Conservation (phyloP, 2,329 filamentous ascomycete species). For the Epichloe bromicola region DNA sequence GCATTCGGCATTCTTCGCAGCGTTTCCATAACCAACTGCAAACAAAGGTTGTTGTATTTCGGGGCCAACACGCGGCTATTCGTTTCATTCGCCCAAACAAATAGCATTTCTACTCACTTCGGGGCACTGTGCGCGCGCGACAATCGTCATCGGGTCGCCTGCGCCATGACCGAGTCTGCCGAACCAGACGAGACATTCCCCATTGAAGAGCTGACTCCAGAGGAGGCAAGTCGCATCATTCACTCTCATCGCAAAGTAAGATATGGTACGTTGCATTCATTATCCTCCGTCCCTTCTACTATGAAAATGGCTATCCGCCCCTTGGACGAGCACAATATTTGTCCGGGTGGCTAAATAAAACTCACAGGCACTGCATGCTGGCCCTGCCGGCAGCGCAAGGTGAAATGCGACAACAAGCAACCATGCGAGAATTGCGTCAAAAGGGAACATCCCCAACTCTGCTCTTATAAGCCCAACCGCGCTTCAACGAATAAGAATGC, state of each 20-base stretch:
- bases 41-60: neutral
- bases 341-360: neutral
- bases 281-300: neutral
- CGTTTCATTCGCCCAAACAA: neutral
- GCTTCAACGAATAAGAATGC: slow-evolving; percentile 25
- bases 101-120: too few relatives aligned
- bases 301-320: too few relatives aligned
- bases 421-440: slow-evolving; percentile 58
- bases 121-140: neutral
- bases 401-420: slow-evolving; percentile 57
- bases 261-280: slow-evolving; percentile 39
- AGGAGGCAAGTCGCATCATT: slow-evolving; percentile 55
- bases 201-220: slow-evolving; percentile 46
- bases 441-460: slow-evolving; percentile 49
- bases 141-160: neutral
- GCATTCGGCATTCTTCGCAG: slow-evolving; percentile 23
- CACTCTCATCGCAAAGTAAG: slow-evolving; percentile 57
- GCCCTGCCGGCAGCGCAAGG: slow-evolving; percentile 55
- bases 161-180: slow-evolving; percentile 31
- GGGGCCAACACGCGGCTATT: neutral
- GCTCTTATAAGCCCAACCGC: slow-evolving; percentile 53
- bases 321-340: neutral
- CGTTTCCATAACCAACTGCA: slow-evolving; percentile 11
- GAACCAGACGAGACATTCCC: slow-evolving; percentile 31
- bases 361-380: slow-evolving; percentile 47